These are phyloP conservation scores for Funneliformis caledonium DNA, from an alignment of 371 early-diverging fungal genomes.

Conservation along the genomic window DNA sequence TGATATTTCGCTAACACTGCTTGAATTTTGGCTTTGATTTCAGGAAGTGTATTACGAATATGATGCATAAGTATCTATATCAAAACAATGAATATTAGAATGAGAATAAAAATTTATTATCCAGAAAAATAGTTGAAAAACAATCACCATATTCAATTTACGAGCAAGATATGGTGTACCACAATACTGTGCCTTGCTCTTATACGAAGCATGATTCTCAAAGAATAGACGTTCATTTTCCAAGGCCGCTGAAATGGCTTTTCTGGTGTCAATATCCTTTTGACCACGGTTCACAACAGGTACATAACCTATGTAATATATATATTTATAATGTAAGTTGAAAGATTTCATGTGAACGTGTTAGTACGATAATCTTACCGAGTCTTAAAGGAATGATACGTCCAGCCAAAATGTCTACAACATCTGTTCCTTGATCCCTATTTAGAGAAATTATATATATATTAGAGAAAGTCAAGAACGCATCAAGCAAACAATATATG, in stretches of 20 bases:
- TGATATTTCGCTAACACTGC: constrained; percentile 82
- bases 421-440: constrained; percentile 98
- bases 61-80: constrained; percentile 95
- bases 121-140: neutral
- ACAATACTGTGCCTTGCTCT: constrained; percentile 95
- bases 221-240: constrained; percentile 93
- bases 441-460: neutral
- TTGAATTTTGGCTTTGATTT: constrained; percentile 95
- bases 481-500: neutral
- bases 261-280: constrained; percentile 91
- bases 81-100: neutral
- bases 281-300: constrained; percentile 95
- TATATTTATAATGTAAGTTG: neutral
- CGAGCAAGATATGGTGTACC: constrained; percentile 97
- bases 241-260: constrained; percentile 85
- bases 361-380: constrained; percentile 53
- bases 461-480: neutral
- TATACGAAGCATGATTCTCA: constrained; percentile 92
- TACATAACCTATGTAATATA: constrained; percentile 71
- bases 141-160: constrained; percentile 86
- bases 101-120: neutral
- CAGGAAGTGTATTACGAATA: constrained; percentile 94
- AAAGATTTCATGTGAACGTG: neutral
- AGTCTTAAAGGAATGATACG: constrained; percentile 94
- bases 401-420: constrained; percentile 97